phyloP scores from a whole-genome alignment of 192 early-diverging fungal species.

The Glomus cerebriforme region DNA sequence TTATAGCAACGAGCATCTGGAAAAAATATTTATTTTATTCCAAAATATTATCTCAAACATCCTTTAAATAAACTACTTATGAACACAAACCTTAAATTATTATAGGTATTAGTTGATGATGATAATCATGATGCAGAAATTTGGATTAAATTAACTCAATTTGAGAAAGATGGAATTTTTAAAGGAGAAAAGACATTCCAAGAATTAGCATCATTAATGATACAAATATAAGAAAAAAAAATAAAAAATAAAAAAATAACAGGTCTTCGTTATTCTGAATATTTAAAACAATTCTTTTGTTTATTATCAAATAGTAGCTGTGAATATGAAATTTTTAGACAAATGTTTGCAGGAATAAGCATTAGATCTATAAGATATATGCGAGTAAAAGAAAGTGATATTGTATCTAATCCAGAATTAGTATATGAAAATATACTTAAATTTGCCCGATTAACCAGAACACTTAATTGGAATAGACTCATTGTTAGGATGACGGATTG shows the following conservation, averaged over 20 bases:
- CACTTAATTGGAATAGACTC: background rate
- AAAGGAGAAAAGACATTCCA: background rate
- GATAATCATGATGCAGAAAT: background rate
- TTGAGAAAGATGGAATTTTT: background rate
- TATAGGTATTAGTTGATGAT: background rate
- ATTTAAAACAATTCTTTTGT: background rate
- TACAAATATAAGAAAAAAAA: background rate
- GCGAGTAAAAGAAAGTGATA: background rate
- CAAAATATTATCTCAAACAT: background rate
- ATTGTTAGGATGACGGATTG: background rate
- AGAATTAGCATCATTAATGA: background rate
- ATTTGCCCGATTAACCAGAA: background rate
- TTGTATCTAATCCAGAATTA: background rate
- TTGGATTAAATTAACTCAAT: background rate
- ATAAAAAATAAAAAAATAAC: background rate
- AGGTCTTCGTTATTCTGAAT: background rate
- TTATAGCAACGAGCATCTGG: background rate
- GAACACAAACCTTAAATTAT: background rate
- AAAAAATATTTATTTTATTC: background rate
- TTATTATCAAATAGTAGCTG: background rate
- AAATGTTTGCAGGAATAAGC: background rate
- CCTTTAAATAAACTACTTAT: background rate
- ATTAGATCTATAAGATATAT: background rate
- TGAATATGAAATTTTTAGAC: conserved; percentile 1
- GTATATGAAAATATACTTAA: background rate